Evolutionary conservation across 192 early-diverging fungal species (phyloP), one percentile per base, ranked within the genome.

Genomic region (Linnemannia exigua): DNA sequence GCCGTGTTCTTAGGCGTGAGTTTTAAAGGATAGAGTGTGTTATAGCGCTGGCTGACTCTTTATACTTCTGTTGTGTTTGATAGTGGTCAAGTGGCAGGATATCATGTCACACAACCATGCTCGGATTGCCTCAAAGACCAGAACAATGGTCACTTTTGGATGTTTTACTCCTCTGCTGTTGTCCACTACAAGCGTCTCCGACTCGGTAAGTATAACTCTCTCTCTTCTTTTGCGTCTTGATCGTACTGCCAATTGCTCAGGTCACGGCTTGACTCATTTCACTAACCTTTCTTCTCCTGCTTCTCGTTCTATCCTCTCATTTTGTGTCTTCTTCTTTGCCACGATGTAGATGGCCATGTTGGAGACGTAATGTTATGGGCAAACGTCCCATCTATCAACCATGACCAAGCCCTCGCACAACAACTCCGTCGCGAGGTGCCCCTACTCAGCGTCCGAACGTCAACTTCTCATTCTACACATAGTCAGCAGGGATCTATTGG

Each of bases 141-240:
- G 70, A 86, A 86, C 58, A 86, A 86, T 68, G 84, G 84, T 0
- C 84, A 86, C 33, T 86, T 86, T 58, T 86, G 84, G 84, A 86
- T 86, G 84, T 86, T 86, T 76, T 86, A 86, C 73, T 86, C 84
- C 7, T 86, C 84, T 16, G 84, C 84, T 0, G 84, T 86, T 6
- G 76, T 74, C 25, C 84, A 86, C 33, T 86, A 80, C 78, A 86
- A 86, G 66, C 67, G 84, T n/a, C 72, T 76, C 36, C 73, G 61
- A 15, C 66, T 76, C 11, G 70, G 84, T 86, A 76, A 70, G 76
- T 48, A 38, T 20, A 17, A 6, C 35, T 17, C 9, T n/a, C 20
- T 37, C 14, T 38, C 35, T 41, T 28, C 36, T 7, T 36, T 41
- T 16, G 12, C 37, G n/a, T n/a, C n/a, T n/a, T n/a, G n/a, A n/a